Evolutionary conservation across 2,329 filamentous ascomycete genomes (phyloP).

Genomic region (Ophiostoma angusticollis): DNA sequence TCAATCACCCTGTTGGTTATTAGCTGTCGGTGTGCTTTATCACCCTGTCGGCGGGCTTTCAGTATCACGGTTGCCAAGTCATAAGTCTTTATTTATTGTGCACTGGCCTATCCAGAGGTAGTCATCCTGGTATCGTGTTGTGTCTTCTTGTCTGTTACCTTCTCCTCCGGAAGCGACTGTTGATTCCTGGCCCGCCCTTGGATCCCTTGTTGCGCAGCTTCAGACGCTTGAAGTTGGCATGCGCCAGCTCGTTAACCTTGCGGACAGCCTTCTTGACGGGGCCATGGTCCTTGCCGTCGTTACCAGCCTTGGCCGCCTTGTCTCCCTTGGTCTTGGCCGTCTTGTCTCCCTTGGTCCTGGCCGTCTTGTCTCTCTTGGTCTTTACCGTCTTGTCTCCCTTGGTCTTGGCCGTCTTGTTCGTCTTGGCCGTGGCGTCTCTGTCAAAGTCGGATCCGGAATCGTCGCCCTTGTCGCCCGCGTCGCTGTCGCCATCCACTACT

Average conservation of each 20-base stretch:
- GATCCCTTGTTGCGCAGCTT: constrained; percentile 49
- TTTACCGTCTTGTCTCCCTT: constrained; percentile 20
- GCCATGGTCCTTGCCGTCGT: constrained; percentile 22
- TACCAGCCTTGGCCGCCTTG: constrained; percentile 14
- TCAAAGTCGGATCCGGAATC: constrained; percentile 2
- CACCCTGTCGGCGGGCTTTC: no score
- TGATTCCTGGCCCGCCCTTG: constrained; percentile 47
- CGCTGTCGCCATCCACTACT: constrained; percentile 18
- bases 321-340: constrained; percentile 11
- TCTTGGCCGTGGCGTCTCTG: constrained; percentile 15
- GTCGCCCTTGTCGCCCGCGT: constrained; percentile 21
- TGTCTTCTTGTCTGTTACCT: constrained; percentile 14
- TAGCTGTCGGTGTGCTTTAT: no score
- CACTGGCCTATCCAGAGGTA: no score
- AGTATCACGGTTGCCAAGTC: no score
- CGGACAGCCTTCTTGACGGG: constrained; percentile 38
- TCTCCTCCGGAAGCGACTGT: constrained; percentile 45
- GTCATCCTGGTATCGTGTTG: neutral
- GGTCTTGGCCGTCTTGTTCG: constrained; percentile 8
- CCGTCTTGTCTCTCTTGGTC: constrained; percentile 20
- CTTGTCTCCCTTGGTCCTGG: constrained; percentile 16
- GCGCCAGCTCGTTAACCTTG: constrained; percentile 52
- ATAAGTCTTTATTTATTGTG: no score
- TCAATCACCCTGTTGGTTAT: no score
- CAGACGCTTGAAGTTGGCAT: constrained; percentile 53